phyloP scores from a whole-genome alignment of 2,329 filamentous ascomycete genomes.

The Talaromyces albobiverticillius region DNA sequence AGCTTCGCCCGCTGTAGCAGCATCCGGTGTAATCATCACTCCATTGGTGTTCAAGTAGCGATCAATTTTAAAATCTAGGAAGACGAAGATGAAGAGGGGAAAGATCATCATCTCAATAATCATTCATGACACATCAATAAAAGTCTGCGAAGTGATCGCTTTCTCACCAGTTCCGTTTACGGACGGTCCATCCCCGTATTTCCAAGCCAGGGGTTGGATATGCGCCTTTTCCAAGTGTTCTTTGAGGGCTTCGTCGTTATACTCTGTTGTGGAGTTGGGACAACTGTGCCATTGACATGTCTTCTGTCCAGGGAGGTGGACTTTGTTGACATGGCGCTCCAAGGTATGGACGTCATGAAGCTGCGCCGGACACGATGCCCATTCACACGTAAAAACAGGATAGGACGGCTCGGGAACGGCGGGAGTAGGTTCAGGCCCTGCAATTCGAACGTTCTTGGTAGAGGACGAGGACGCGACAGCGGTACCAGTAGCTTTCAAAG shows the following conservation, averaged over 20 bases:
- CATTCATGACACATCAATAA: conserved; percentile 22
- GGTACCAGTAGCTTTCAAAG: conserved; percentile 3
- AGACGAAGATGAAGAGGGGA: conserved; percentile 8
- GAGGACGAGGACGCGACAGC: background rate
- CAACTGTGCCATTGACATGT: conserved; percentile 23
- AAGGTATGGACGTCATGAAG: conserved; percentile 62
- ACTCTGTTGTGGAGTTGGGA: conserved; percentile 16
- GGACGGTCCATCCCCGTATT: conserved; percentile 58
- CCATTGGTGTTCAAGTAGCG: conserved; percentile 51
- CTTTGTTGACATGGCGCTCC: conserved; percentile 57
- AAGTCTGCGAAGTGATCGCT: conserved; percentile 11
- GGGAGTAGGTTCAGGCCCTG: conserved; percentile 17
- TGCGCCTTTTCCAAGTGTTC: conserved; percentile 53
- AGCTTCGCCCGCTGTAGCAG: conserved; percentile 24
- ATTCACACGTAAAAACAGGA: conserved; percentile 55
- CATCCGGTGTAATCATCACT: conserved; percentile 47
- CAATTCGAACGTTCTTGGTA: conserved; percentile 11
- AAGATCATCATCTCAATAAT: conserved; percentile 15
- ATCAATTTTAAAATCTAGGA: conserved; percentile 35
- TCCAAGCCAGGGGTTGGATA: conserved; percentile 54
- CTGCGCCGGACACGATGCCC: conserved; percentile 56
- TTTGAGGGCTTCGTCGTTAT: conserved; percentile 41
- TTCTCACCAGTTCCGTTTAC: conserved; percentile 56
- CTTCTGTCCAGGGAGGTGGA: conserved; percentile 44
- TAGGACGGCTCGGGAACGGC: conserved; percentile 22